A percentile compares a stretch with the other conserved stretches of the same genome.
These are phyloP conservation scores for Boletus reticuloceps DNA, from an alignment of 768 basidiomycete genomes.

Conservation along the genomic window DNA sequence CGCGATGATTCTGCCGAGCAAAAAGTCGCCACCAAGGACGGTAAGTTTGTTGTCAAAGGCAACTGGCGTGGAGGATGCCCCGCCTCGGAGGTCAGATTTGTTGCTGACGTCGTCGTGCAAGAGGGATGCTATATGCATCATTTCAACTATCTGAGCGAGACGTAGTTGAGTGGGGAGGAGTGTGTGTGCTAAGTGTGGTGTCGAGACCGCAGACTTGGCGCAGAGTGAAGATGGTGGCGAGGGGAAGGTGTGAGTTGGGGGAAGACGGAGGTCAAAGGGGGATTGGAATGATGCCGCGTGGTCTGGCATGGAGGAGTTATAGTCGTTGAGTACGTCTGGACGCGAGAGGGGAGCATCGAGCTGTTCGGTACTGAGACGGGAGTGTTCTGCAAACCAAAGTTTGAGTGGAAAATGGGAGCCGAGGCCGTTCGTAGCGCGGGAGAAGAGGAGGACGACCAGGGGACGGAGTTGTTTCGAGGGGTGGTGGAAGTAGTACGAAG, in stretches of 20 bases:
- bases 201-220: slow-evolving; percentile 14
- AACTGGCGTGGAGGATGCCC: slow-evolving; percentile 63
- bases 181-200: slow-evolving; percentile 34
- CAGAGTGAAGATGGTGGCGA: slow-evolving; percentile 24
- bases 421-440: slow-evolving; percentile 91
- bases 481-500: slow-evolving; percentile 88
- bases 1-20: slow-evolving; percentile 87
- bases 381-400: slow-evolving; percentile 59
- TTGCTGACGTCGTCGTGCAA: slow-evolving; percentile 92
- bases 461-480: slow-evolving; percentile 91
- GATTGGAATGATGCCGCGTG: slow-evolving; percentile 64
- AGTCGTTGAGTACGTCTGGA: slow-evolving; percentile 84
- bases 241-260: slow-evolving; percentile 22
- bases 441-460: slow-evolving; percentile 82
- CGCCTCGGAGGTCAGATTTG: slow-evolving; percentile 67
- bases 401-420: slow-evolving; percentile 61
- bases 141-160: slow-evolving; percentile 94
- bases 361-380: slow-evolving; percentile 51
- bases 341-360: slow-evolving; percentile 79
- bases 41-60: slow-evolving; percentile 91
- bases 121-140: slow-evolving; percentile 95
- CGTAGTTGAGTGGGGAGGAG: slow-evolving; percentile 84
- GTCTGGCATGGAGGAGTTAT: slow-evolving; percentile 85
- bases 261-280: slow-evolving; percentile 50
- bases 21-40: slow-evolving; percentile 93